Evolutionary conservation across 1,284 basidiomycete species (phyloP).

Genomic region (Chalciporus sp.): DNA sequence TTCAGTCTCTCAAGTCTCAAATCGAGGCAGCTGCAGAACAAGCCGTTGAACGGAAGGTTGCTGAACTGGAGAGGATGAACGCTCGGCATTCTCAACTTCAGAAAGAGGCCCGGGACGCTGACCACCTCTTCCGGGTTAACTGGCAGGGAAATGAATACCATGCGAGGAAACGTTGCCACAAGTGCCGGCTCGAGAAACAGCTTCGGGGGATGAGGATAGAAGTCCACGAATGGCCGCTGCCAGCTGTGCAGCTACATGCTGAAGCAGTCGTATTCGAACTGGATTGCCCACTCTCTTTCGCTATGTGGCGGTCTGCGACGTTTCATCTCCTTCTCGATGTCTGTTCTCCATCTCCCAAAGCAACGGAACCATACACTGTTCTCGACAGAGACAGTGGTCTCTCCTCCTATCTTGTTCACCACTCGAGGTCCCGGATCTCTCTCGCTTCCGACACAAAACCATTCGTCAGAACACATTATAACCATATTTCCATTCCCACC

Average conservation of each 20-base stretch:
- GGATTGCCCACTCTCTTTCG: conserved; percentile 40
- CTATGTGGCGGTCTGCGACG: conserved; percentile 47
- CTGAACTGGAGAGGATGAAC: conserved; percentile 29
- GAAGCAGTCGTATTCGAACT: conserved; percentile 48
- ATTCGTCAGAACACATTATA: conserved; percentile 43
- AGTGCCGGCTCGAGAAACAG: conserved; percentile 35
- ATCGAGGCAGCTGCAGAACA: conserved; percentile 32
- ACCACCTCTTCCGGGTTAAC: conserved; percentile 4
- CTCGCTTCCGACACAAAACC: conserved; percentile 45
- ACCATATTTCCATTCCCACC: conserved; percentile 28
- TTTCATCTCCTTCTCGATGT: conserved; percentile 40
- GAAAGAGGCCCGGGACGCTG: neutral
- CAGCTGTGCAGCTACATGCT: conserved; percentile 26
- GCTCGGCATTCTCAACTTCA: conserved; percentile 19
- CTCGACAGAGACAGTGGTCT: conserved; percentile 19
- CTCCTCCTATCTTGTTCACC: conserved; percentile 6
- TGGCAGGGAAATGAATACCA: conserved; percentile 6
- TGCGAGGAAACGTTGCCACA: conserved; percentile 24
- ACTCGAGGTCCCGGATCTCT: conserved; percentile 32
- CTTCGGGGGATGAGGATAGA: conserved; percentile 34
- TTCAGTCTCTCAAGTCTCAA: conserved; percentile 23
- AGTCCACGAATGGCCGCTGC: conserved; percentile 54
- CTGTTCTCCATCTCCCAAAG: conserved; percentile 15
- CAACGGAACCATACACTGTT: conserved; percentile 2
- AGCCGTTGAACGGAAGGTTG: conserved; percentile 19